These are phyloP conservation scores for Ilex asprella DNA, from an alignment of 257 asterid species.

Conservation along the genomic window DNA sequence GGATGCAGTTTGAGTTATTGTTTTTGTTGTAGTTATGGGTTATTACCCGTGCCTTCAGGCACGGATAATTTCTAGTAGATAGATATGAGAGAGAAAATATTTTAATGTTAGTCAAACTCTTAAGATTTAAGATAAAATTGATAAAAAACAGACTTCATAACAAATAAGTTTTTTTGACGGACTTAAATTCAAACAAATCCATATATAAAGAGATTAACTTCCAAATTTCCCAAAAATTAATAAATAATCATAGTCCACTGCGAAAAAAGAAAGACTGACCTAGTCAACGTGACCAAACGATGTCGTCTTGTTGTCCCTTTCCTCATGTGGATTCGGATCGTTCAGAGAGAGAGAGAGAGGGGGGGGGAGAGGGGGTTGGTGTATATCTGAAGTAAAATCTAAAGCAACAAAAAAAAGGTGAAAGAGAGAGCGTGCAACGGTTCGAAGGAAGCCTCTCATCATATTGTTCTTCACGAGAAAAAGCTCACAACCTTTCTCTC, in stretches of 20 bases:
- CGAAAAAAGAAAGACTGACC: conserved; percentile 19
- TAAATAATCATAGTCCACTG: background rate
- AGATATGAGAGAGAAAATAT: too few relatives aligned
- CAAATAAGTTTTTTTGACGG: too few relatives aligned
- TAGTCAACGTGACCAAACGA: conserved; percentile 16
- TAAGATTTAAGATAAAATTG: too few relatives aligned
- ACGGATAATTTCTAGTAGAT: too few relatives aligned
- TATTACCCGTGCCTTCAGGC: too few relatives aligned
- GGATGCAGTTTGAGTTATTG: too few relatives aligned
- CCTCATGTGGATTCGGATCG: conserved; percentile 9
- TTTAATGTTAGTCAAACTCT: too few relatives aligned
- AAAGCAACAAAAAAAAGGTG: conserved; percentile 1
- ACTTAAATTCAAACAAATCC: too few relatives aligned
- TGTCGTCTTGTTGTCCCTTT: conserved; percentile 17
- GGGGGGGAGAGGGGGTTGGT: background rate
- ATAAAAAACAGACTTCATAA: too few relatives aligned
- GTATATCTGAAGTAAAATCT: conserved; percentile 35
- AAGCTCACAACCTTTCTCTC: conserved; percentile 16
- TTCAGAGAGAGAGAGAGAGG: conserved; percentile 13
- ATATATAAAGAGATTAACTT: too few relatives aligned
- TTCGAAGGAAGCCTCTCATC: conserved; percentile 15
- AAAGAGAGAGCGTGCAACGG: conserved; percentile 25
- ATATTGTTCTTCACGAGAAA: conserved; percentile 29
- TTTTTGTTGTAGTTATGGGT: too few relatives aligned
- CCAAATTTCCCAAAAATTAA: too few relatives aligned